These are phyloP conservation scores for Kazachstania martiniae DNA, from an alignment of 805 yeast genomes.

Conservation along the genomic window DNA sequence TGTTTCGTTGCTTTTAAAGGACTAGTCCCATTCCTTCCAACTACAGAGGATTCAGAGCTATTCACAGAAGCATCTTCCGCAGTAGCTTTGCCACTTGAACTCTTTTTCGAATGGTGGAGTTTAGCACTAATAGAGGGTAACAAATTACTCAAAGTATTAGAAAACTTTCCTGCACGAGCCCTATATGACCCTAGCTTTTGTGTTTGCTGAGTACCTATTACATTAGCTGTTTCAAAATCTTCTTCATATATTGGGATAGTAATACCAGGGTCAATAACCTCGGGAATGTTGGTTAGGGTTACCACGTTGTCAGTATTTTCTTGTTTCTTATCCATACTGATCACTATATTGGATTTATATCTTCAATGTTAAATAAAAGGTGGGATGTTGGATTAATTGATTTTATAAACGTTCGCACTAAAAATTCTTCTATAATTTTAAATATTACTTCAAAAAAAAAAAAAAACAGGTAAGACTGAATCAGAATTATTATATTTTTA, in stretches of 20 bases:
- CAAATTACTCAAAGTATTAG: conserved; percentile 28
- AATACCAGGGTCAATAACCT: conserved; percentile 22
- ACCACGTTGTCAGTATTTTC: too few relatives aligned
- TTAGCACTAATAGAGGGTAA: conserved; percentile 30
- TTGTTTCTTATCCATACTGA: too few relatives aligned
- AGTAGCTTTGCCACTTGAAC: conserved; percentile 8
- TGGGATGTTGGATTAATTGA: too few relatives aligned
- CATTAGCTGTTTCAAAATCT: conserved; percentile 6
- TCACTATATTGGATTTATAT: too few relatives aligned
- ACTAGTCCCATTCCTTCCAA: conserved; percentile 5
- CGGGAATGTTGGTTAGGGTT: conserved; percentile 16
- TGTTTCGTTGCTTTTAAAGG: conserved; percentile 4
- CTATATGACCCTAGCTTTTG: conserved; percentile 28
- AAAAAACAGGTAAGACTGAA: too few relatives aligned
- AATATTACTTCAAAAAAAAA: too few relatives aligned
- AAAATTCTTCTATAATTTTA: too few relatives aligned
- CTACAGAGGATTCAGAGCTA: conserved; percentile 12
- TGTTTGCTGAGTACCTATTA: conserved; percentile 1
- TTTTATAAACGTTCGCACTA: too few relatives aligned
- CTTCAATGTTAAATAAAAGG: too few relatives aligned
- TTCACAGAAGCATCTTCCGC: conserved; percentile 5
- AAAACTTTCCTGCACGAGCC: conserved; percentile 27
- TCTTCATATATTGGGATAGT: conserved; percentile 25
- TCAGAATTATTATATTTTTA: too few relatives aligned
- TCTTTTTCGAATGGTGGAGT: conserved; percentile 18